These are phyloP conservation scores for Canavalia gladiata DNA, from an alignment of 306 rosid species.

Conservation along the genomic window DNA sequence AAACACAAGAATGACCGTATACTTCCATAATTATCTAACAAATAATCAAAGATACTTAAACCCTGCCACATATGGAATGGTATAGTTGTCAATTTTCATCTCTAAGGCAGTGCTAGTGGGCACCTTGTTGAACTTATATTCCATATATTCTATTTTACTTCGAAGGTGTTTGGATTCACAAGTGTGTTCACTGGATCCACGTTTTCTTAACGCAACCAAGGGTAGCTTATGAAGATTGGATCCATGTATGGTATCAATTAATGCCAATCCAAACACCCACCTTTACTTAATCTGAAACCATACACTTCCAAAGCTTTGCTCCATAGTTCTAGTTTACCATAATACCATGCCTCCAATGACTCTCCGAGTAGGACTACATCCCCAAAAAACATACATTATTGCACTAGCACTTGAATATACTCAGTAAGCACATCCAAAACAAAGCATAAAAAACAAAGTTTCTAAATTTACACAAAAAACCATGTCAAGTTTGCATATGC, in stretches of 20 bases:
- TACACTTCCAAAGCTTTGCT: constrained; percentile 3
- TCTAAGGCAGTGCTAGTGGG: too few species aligned
- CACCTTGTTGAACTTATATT: neutral
- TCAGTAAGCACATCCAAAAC: neutral
- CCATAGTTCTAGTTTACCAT: neutral
- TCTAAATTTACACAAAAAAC: neutral
- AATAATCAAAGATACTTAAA: neutral
- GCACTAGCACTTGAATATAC: neutral
- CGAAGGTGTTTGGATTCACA: too few species aligned
- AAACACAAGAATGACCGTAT: neutral
- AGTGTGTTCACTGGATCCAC: too few species aligned
- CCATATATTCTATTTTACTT: neutral
- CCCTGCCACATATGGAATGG: neutral
- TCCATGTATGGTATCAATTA: too few species aligned
- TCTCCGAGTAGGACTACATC: neutral
- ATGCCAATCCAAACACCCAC: too few species aligned
- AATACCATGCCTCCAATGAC: neutral
- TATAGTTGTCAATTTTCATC: neutral
- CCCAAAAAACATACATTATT: neutral
- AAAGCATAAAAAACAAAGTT: neutral
- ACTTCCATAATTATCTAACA: neutral
- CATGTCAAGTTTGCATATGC: neutral
- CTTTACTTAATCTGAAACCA: neutral
- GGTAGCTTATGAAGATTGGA: too few species aligned
- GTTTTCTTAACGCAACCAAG: too few species aligned